Conservation (phyloP, 371 early-diverging fungal genomes). For the Funneliformis caledonium region DNA sequence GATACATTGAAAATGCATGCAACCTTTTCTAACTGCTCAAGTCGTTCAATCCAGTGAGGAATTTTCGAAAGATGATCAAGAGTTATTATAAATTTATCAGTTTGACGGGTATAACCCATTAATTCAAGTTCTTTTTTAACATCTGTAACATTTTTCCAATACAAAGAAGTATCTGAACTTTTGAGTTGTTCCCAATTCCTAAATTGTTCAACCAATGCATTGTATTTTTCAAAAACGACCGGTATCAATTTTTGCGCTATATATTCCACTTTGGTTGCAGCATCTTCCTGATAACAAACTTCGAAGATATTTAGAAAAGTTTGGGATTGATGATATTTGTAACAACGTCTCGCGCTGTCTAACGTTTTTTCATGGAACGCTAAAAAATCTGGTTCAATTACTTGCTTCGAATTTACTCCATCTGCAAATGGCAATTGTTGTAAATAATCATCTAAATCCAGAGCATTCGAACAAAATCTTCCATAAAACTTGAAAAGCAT, state of each 20-base stretch:
- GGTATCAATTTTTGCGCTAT: background rate
- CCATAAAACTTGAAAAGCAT: constrained; percentile 29
- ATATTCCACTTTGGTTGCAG: background rate
- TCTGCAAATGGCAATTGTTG: background rate
- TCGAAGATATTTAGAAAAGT: constrained; percentile 36
- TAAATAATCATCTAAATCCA: constrained; percentile 6
- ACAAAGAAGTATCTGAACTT: background rate
- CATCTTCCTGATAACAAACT: background rate
- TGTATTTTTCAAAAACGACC: background rate
- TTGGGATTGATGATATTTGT: constrained; percentile 10
- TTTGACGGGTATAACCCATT: no score
- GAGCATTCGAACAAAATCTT: constrained; percentile 15
- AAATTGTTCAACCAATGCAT: background rate
- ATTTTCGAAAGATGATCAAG: no score
- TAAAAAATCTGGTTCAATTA: constrained; percentile 12
- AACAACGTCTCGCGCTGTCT: background rate
- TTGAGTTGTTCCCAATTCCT: constrained; percentile 23
- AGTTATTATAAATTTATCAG: no score
- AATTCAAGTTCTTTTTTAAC: background rate
- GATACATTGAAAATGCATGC: background rate
- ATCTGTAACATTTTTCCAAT: constrained; percentile 4
- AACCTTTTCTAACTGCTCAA: no score
- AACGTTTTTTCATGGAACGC: background rate
- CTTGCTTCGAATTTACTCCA: background rate
- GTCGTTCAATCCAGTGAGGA: constrained; percentile 5